Conservation (phyloP, 768 basidiomycete genomes). For the Hydnum rufescens region DNA sequence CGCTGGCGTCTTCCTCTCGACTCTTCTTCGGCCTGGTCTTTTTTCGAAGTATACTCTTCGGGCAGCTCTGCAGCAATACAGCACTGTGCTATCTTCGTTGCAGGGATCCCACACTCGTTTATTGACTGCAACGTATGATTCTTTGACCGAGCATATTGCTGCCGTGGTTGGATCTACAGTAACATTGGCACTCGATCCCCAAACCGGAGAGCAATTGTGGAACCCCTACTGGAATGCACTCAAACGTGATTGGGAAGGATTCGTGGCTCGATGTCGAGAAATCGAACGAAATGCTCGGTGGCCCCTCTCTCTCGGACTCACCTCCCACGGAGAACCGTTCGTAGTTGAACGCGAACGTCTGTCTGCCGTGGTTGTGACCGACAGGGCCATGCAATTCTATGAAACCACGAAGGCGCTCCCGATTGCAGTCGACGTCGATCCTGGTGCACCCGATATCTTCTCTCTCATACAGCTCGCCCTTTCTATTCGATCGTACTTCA, state of each 20-base stretch:
- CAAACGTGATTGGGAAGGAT: slow-evolving; percentile 91
- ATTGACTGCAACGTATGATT: slow-evolving; percentile 40
- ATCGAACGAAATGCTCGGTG: slow-evolving; percentile 73
- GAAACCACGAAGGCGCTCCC: neutral
- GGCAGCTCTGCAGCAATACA: slow-evolving; percentile 67
- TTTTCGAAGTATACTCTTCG: slow-evolving; percentile 71
- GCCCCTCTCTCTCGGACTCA: slow-evolving; percentile 47
- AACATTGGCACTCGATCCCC: slow-evolving; percentile 44
- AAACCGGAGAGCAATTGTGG: slow-evolving; percentile 61
- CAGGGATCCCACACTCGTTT: slow-evolving; percentile 37
- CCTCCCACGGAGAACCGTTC: slow-evolving; percentile 25
- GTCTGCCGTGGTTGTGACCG: slow-evolving; percentile 41
- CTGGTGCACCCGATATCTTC: neutral
- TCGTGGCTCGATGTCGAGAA: slow-evolving; percentile 75
- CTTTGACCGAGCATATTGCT: slow-evolving; percentile 54
- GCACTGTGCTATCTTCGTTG: slow-evolving; percentile 39
- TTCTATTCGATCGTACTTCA: neutral
- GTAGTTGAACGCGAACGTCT: slow-evolving; percentile 64
- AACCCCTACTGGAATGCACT: slow-evolving; percentile 67
- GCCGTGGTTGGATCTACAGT: slow-evolving; percentile 79
- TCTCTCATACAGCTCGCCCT: neutral
- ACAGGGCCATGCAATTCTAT: slow-evolving; percentile 37
- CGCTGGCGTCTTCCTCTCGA: slow-evolving; percentile 60
- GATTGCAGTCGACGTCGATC: too few relatives aligned
- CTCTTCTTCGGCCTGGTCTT: slow-evolving; percentile 68